Conservation (phyloP, 1,284 basidiomycete species). For the Athelia sp. region DNA sequence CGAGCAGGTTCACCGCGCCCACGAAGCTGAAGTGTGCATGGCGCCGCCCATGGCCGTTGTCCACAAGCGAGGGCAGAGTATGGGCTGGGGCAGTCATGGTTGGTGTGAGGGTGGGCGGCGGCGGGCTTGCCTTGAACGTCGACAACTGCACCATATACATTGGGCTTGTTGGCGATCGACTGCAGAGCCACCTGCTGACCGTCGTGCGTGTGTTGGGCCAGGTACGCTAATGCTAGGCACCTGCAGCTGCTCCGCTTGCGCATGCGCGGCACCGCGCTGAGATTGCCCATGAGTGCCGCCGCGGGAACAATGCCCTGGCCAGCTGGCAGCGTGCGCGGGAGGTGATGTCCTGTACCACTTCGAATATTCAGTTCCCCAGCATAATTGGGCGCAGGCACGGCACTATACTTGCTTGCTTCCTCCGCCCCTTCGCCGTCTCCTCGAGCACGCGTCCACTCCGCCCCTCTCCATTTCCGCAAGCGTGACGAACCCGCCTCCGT, state of each 20-base stretch:
- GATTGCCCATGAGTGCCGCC: slow-evolving; percentile 24
- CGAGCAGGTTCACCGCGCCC: no score
- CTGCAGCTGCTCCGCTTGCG: slow-evolving; percentile 34
- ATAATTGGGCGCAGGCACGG: slow-evolving; percentile 29
- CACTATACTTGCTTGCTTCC: slow-evolving; percentile 30
- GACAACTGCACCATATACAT: slow-evolving; percentile 8
- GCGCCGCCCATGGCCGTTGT: no score
- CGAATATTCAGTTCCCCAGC: slow-evolving; percentile 74
- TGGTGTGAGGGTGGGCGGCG: no score
- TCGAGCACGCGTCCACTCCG: no score
- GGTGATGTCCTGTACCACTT: slow-evolving; percentile 67
- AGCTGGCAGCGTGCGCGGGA: slow-evolving; percentile 12
- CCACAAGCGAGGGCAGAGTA: no score
- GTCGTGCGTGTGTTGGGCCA: slow-evolving; percentile 19
- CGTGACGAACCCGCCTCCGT: slow-evolving; percentile 26
- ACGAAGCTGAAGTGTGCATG: no score
- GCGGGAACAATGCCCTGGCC: slow-evolving; percentile 26
- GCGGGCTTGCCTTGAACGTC: no score
- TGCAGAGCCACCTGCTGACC: slow-evolving; percentile 43
- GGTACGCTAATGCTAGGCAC: slow-evolving; percentile 21
- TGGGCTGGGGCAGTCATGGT: no score
- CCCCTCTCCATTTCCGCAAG: slow-evolving; percentile 34
- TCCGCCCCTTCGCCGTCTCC: slow-evolving; percentile 25
- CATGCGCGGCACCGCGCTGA: slow-evolving; percentile 4
- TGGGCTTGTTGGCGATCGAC: slow-evolving; percentile 48